Evolutionary conservation across 768 basidiomycete genomes (phyloP).

Genomic region (Neoboletus subvelutipes): DNA sequence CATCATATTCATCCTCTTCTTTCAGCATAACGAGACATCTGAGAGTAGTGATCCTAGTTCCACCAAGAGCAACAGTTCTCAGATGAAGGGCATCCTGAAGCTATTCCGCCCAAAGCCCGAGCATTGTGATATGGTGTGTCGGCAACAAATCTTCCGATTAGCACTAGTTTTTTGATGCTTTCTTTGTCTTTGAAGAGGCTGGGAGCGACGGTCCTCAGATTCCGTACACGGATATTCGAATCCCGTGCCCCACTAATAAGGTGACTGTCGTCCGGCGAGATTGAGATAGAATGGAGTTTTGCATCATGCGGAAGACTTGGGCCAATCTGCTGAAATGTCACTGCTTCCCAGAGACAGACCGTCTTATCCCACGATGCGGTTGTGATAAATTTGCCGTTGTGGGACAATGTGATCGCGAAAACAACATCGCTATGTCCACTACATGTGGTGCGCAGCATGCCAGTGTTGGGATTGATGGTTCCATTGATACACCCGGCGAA

Average conservation of each 20-base stretch:
- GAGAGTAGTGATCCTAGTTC: too few species aligned
- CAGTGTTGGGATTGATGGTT: slow-evolving; percentile 11
- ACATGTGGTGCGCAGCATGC: background rate
- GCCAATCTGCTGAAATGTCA: slow-evolving; percentile 17
- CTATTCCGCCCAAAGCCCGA: too few species aligned
- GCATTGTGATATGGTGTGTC: too few species aligned
- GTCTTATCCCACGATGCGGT: slow-evolving; percentile 32
- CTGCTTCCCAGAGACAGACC: slow-evolving; percentile 28
- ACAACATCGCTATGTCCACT: slow-evolving; percentile 20
- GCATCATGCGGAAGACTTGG: slow-evolving; percentile 16
- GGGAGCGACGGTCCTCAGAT: slow-evolving; percentile 12
- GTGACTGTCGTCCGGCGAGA: slow-evolving; percentile 15
- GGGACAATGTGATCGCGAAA: slow-evolving; percentile 22
- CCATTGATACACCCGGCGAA: slow-evolving; percentile 21
- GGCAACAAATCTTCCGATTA: too few species aligned
- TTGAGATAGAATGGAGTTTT: slow-evolving; percentile 9
- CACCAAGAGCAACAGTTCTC: too few species aligned
- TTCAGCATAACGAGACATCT: too few species aligned
- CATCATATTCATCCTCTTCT: too few species aligned
- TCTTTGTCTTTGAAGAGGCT: slow-evolving; percentile 12
- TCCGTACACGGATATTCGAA: slow-evolving; percentile 15
- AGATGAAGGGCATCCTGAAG: too few species aligned
- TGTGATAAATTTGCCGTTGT: slow-evolving; percentile 18
- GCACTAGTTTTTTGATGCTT: too few species aligned
- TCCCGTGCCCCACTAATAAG: slow-evolving; percentile 22